Evolutionary conservation across 2,329 filamentous ascomycete species (phyloP), one percentile per base, ranked within the genome.

Genomic region (Huntiella bhutanensis): DNA sequence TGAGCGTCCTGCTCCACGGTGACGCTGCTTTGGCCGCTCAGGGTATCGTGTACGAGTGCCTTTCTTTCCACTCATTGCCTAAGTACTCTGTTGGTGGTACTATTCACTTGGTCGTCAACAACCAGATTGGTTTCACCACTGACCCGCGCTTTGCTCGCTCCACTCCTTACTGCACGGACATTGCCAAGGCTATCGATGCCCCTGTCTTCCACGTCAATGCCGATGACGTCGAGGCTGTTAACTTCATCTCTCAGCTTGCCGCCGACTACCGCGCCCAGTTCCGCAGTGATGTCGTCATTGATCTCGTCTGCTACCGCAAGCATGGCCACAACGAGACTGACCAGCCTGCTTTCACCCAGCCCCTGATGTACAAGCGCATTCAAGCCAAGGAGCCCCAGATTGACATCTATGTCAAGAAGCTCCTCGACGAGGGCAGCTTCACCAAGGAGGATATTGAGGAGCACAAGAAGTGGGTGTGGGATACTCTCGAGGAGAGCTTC

Each of bases 381-480:
- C 75, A 78, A 55, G 72, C 80, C 50, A 85, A 96, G 62, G 73
- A 80, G 53, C 77, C 81, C 40, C 83, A 91, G 60, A 78, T 98
- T 50, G 81, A 93, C 59, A 83, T 84, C 57, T 98, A 98, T 61
- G 75, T 91, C 54, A 75, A 93, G 58, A 83, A 94, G 70, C 78
- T 98, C 46, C 70, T 95, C 38, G 71, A 85, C 52, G 87, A 95
- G 58, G 85, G 87, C 56, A 93, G 83, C 46, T 98, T 98, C 67
- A 94, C 84, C 54, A 88, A 94, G 68, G 87, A 91, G 57, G 91
- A 98, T 60, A 81, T 98, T 51, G 88, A 98, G 49, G 91, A 98
- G 71, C 91, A 98, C 73, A 94, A 93, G 73, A 83, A 92, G 63
- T 98, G 91, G 91, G 91, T 96, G 50, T 98, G 88, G 91, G 83